phyloP scores from a whole-genome alignment of 345 rosid genomes.

The Populus ilicifolia region DNA sequence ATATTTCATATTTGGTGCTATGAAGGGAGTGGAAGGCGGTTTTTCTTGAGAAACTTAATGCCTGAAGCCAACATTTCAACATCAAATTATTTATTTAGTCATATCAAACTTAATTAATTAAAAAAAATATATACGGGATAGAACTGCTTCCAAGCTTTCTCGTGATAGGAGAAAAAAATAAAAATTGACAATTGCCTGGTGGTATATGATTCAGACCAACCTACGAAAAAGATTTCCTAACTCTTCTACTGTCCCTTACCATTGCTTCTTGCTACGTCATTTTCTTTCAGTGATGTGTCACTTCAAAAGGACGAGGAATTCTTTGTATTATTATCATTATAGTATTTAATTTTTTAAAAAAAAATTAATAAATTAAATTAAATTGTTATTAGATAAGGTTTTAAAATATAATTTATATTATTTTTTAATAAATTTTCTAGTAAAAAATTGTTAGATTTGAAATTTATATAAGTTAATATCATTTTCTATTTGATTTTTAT shows the following conservation, averaged over 20 bases:
- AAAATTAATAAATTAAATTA: too few relatives aligned
- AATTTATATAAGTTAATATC: too few relatives aligned
- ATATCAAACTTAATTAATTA: not conserved
- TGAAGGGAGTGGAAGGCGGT: too few relatives aligned
- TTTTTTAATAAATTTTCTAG: too few relatives aligned
- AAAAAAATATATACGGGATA: not conserved
- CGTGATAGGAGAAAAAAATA: not conserved
- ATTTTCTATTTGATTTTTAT: too few relatives aligned
- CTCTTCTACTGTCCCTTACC: not conserved
- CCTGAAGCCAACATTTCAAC: not conserved
- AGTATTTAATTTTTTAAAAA: too few relatives aligned
- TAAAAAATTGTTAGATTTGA: too few relatives aligned
- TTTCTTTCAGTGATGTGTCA: not conserved
- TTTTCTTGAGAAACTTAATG: not conserved
- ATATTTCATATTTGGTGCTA: too few relatives aligned
- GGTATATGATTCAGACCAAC: not conserved
- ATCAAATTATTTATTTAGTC: not conserved
- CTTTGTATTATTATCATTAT: not conserved
- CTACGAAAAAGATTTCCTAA: not conserved
- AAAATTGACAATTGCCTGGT: not conserved
- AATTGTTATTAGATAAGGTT: too few relatives aligned
- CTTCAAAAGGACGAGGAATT: not conserved
- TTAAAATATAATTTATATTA: too few relatives aligned
- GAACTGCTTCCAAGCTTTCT: not conserved
- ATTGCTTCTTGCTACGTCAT: not conserved